Percentiles rank a stretch among this genome's conserved stretches.
phyloP scores from a whole-genome alignment of 1,139 yeast species.

The Meyerozyma guilliermondii region DNA sequence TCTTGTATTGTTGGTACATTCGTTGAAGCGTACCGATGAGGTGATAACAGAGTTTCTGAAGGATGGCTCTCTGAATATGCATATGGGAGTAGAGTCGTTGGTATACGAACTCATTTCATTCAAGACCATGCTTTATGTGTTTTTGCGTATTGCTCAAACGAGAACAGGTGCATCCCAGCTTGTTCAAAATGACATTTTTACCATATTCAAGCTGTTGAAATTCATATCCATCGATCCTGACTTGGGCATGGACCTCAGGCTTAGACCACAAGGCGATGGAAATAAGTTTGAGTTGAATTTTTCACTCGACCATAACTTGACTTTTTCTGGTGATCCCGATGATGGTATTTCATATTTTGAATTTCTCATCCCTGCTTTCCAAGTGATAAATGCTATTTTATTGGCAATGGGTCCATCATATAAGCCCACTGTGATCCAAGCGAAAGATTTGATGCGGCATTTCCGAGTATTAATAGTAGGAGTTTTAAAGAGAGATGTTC shows the following conservation, averaged over 20 bases:
- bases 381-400: constrained; percentile 61
- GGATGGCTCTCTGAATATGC: constrained; percentile 9
- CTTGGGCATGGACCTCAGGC: constrained; percentile 52
- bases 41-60: constrained; percentile 40
- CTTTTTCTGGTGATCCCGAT: constrained; percentile 2
- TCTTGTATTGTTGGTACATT: constrained; percentile 57
- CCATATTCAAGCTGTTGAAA: constrained; percentile 51
- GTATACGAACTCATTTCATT: constrained; percentile 73
- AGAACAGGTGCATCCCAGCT: constrained; percentile 73
- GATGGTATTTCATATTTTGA: constrained; percentile 55
- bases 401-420: constrained; percentile 80
- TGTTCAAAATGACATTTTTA: constrained; percentile 68
- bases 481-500: constrained; percentile 63
- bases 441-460: constrained; percentile 46
- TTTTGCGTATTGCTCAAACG: constrained; percentile 71
- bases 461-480: constrained; percentile 59
- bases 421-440: constrained; percentile 54
- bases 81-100: constrained; percentile 41
- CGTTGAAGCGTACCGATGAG: constrained; percentile 66
- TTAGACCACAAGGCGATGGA: constrained; percentile 13
- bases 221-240: constrained; percentile 75
- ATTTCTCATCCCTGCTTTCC: constrained; percentile 72
- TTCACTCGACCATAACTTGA: constrained; percentile 13
- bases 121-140: constrained; percentile 63
- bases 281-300: constrained; percentile 12